These are phyloP conservation scores for Solanum neorickii DNA, from an alignment of 257 asterid genomes.

Conservation along the genomic window DNA sequence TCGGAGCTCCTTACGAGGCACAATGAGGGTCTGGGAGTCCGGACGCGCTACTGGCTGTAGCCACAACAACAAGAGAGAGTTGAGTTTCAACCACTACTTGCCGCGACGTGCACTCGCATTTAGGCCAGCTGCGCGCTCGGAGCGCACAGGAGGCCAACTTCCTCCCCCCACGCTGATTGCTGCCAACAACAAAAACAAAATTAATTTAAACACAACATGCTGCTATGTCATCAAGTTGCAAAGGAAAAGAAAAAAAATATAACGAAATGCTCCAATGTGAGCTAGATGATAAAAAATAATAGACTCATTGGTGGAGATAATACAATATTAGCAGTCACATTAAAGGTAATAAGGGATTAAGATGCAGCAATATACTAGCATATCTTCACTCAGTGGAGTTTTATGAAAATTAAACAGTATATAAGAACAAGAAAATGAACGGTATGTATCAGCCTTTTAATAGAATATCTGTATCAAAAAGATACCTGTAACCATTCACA, in stretches of 20 bases:
- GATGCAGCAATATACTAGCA: not conserved
- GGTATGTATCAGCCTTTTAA: not conserved
- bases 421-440: not conserved
- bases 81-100: too few species aligned
- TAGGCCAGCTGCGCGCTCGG: too few species aligned
- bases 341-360: not conserved
- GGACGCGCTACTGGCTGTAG: too few species aligned
- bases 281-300: too few species aligned
- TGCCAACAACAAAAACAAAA: not conserved
- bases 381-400: not conserved
- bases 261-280: not conserved
- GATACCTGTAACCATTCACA: not conserved
- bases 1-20: too few species aligned
- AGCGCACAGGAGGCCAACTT: too few species aligned
- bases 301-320: too few species aligned
- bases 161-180: too few species aligned
- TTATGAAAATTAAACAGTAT: not conserved
- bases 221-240: not conserved
- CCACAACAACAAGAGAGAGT: too few species aligned
- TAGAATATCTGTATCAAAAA: not conserved
- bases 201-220: not conserved
- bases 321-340: too few species aligned
- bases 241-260: not conserved
- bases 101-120: too few species aligned
- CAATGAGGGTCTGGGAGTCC: too few species aligned